phyloP scores from a whole-genome alignment of 768 basidiomycete genomes.

The Cystobasidium onofrii region DNA sequence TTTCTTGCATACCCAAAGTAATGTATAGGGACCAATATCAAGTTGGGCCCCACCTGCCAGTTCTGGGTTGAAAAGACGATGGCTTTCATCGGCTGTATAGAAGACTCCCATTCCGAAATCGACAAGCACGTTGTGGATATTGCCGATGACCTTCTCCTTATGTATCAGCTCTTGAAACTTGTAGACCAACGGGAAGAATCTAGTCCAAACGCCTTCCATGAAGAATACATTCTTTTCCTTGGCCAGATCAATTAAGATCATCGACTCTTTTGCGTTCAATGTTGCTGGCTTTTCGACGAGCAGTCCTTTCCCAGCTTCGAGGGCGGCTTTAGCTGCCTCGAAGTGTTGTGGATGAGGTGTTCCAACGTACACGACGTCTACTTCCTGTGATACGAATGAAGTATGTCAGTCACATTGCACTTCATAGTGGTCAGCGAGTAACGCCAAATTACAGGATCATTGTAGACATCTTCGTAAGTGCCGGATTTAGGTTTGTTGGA shows the following conservation, averaged over 20 bases:
- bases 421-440: no score
- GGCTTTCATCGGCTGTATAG: conserved; percentile 36
- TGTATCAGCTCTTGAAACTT: conserved; percentile 43
- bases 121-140: conserved; percentile 41
- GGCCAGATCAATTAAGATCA: conserved; percentile 42
- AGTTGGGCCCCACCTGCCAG: conserved; percentile 45
- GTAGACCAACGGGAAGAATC: conserved; percentile 44
- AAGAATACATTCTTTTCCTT: conserved; percentile 44
- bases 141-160: conserved; percentile 42
- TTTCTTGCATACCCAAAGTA: conserved; percentile 33
- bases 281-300: conserved; percentile 46
- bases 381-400: conserved; percentile 41
- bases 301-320: conserved; percentile 45
- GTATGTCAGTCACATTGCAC: no score
- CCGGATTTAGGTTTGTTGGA: conserved; percentile 39
- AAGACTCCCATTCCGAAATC: conserved; percentile 43
- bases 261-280: conserved; percentile 44
- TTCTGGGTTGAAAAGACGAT: conserved; percentile 43
- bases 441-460: conserved; percentile 4
- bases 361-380: conserved; percentile 45
- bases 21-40: conserved; percentile 44
- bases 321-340: conserved; percentile 41
- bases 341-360: conserved; percentile 45
- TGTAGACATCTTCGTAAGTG: conserved; percentile 42
- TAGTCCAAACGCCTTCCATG: conserved; percentile 47